Base-by-base conservation (phyloP, 108 stramenopile genomes). In the Skeletonema menzelii region DNA sequence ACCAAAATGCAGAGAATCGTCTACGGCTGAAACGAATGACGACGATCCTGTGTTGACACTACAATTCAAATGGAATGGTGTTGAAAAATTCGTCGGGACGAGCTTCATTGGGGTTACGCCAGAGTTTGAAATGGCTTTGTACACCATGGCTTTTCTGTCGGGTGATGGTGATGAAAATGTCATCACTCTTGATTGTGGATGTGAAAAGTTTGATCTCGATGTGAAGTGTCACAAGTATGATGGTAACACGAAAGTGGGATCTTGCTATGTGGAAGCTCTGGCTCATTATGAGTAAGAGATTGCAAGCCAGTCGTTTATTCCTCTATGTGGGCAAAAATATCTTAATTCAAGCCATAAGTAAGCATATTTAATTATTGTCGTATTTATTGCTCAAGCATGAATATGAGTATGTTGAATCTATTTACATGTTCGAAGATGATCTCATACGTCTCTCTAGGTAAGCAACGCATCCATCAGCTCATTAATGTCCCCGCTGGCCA, bases 51-150 rank as follows among this genome's bases (percentile, higher is more conserved):
- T 97, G 13, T 66, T 97, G 72, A 94, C 94, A 8, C 47, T 97
- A 27, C 93, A 95, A 77, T 97, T 97, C 63, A 57, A 47, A 27
- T 97, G 95, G 94, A 67, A 94, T 61, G 95, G 95, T 10, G 84
- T 89, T 26, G 86, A 91, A 49, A 97, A 97, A 73, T 79, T 78
- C 60, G 91, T 95, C 12, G 91, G 91, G 8, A 91, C 90, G 8
- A 69, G 72, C 32, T 91, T 94, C 66, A 88, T 94, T 61, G 92
- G 96, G 34, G 88, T 89, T 0, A 87, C 84, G 7, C 96, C 95
- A 13, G 97, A 97, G 69, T 97, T 97, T 62, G 97, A 97, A 72
- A 63, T 97, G 66, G 95, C 97, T 5, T 56, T 96, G 26, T 96
- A 96, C 79, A 95, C 94, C 24, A 86, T 92, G 79, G 89, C 87